Evolutionary conservation across 495 filamentous ascomycete genomes (phyloP), one percentile per base, ranked within the genome.

Genomic region (Neurospora tetraspora): DNA sequence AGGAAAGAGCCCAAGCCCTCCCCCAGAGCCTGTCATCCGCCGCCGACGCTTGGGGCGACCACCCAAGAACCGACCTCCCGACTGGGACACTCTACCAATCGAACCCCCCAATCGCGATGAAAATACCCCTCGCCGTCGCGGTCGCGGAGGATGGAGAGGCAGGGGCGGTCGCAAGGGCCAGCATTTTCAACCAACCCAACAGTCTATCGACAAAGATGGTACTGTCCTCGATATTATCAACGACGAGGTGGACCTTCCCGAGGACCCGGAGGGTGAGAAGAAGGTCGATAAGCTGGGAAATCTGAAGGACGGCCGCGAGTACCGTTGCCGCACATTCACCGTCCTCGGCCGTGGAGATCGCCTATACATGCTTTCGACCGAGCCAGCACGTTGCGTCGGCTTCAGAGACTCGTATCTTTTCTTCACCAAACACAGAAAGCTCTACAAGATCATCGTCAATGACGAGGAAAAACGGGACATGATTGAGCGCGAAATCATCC

Each of bases 331-430:
- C 59, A 95, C 93, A 3, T 99, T 99, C 79, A 97, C 90, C 38
- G 91, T 99, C 69, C 85, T 89, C 34, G 93, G 92, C 68, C 90
- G 94, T 68, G 93, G 90, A n/a, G 87, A 96, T 37, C 83, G 93
- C 31, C 88, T 96, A 18, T 99, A 99, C 88, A 99, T 99, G 96
- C 84, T 99, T 77, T 97, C 94, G 2, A 99, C 96, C 3, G 96
- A 99, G 76, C 96, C 96, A 5, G 96, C 96, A 27, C 89, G 96
- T 72, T 99, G 96, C 77, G 95, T 97, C 69, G 96, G 96, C 8
- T 99, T 99, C 86, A 85, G 96, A 71, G 96, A 99, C 82, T 96
- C 92, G 72, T 99, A 99, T 79, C 87, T 99, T 18, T 99, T 99
- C 86, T 99, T 99, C 86, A 95, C 94, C 76, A 97, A 97, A 79